Conservation (phyloP, 441 rosid genomes). For the Adansonia grandidieri region DNA sequence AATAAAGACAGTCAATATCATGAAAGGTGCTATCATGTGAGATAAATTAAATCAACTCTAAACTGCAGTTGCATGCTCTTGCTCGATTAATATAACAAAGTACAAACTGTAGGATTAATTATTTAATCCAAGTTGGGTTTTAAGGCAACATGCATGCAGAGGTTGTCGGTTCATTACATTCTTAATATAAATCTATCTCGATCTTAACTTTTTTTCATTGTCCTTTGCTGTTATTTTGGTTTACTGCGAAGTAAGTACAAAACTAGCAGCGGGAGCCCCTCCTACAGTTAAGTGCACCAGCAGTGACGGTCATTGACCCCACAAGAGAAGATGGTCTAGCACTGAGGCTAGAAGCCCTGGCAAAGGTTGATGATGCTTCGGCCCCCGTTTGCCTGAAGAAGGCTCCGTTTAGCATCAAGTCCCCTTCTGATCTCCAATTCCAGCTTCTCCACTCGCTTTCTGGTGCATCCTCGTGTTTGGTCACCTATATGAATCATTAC, state of each 20-base stretch:
- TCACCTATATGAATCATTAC: background rate
- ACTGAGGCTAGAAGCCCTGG: no score
- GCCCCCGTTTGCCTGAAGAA: no score
- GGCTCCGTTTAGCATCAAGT: no score
- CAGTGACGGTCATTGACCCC: no score
- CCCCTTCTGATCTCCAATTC: no score
- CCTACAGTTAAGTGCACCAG: no score
- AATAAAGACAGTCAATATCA: background rate
- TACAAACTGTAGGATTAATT: background rate
- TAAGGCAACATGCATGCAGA: background rate
- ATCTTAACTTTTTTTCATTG: background rate
- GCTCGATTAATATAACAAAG: background rate
- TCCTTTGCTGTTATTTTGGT: background rate
- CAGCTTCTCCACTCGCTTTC: no score
- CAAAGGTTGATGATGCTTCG: no score
- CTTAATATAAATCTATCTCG: no score
- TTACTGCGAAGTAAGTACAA: background rate
- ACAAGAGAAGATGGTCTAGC: no score
- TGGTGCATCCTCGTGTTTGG: no score
- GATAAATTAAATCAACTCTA: background rate
- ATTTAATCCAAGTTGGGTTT: background rate
- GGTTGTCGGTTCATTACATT: background rate
- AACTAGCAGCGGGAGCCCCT: background rate
- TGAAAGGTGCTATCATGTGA: background rate
- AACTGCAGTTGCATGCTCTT: constrained; percentile 16